Base-by-base conservation (phyloP, 768 basidiomycete species). In the Mrakia gelida region DNA sequence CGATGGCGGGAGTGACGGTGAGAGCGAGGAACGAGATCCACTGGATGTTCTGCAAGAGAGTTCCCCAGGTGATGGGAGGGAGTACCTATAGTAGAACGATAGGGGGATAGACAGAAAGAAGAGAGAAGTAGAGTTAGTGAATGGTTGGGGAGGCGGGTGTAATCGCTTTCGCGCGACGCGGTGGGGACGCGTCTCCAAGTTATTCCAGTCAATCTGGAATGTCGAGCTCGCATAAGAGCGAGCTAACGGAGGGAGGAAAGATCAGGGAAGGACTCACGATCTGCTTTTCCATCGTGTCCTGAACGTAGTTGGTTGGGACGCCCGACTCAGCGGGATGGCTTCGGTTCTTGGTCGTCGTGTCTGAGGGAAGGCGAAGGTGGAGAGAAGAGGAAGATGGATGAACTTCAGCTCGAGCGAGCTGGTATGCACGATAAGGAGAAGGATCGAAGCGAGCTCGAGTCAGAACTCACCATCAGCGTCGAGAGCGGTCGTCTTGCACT, bases 221-320 rank as follows among this genome's bases (percentile, higher is more conserved):
- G n/a, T 59, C 54, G 21, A 15, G 16, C 16, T 23, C 23, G 16
- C 52, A 2, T 6, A 21, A 23, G 9, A 56, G 15, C 54, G 21
- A 7, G 54, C 11, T 16, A 56, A 6, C 18, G 21, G 26, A 59
- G 8, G 28, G 3, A 10, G 26, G 23, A 15, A n/a, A 8, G 4
- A 10, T 3, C 18, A 52, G 49, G 45, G 54, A 28, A 0, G 59
- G 4, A 59, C 59, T 34, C 4, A 90, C 82, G 82, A 91, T 91
- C 78, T 88, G 87, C 49, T 88, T 89, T 80, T 88, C 89, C 81
- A 93, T 87, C 5, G 90, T 92, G 84, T 91, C 88, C 30, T 89
- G 86, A 83, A 93, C 92, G 81, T 93, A 93, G 87, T 93, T 92
- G 84, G 92, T 91, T 21, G 91, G 91, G 78, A 92, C 89, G 26